These are phyloP conservation scores for Diaporthe aspalathi DNA, from an alignment of 2,329 filamentous ascomycete species.

Conservation along the genomic window DNA sequence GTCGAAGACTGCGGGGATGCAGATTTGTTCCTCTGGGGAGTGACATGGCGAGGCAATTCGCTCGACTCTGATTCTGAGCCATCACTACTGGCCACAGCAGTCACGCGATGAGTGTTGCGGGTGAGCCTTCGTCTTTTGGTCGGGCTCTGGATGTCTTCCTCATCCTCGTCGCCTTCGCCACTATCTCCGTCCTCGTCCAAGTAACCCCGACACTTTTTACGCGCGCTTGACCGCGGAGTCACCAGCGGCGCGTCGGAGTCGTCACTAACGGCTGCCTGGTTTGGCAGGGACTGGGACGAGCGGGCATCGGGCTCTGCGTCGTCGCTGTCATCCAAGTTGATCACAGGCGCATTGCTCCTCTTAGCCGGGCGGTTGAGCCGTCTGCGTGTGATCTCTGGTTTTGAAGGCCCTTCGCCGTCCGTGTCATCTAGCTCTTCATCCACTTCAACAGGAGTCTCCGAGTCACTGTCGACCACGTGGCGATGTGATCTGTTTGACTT, in stretches of 20 bases:
- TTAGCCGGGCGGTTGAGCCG: slow-evolving; percentile 9
- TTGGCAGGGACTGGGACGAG: slow-evolving; percentile 38
- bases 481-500: slow-evolving; percentile 11
- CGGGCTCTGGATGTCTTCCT: slow-evolving; percentile 43
- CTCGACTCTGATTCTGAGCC: not conserved
- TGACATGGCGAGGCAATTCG: slow-evolving; percentile 5
- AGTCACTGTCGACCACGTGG: slow-evolving; percentile 32
- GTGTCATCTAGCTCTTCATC: slow-evolving; percentile 26
- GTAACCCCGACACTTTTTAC: slow-evolving; percentile 12
- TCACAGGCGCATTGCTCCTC: not conserved
- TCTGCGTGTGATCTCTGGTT: slow-evolving; percentile 27
- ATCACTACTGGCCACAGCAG: slow-evolving; percentile 3
- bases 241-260: slow-evolving; percentile 36
- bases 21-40: not conserved
- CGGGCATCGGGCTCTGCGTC: slow-evolving; percentile 24
- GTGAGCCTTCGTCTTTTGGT: slow-evolving; percentile 46
- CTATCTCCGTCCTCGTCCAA: slow-evolving; percentile 29
- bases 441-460: slow-evolving; percentile 38
- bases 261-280: slow-evolving; percentile 30
- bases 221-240: slow-evolving; percentile 35
- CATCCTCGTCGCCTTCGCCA: slow-evolving; percentile 33
- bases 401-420: slow-evolving; percentile 35
- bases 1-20: slow-evolving; percentile 23
- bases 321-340: slow-evolving; percentile 28
- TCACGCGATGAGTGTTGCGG: slow-evolving; percentile 30